Evolutionary conservation across 1,284 basidiomycete genomes (phyloP).

Genomic region (Cryptococcus sp.): DNA sequence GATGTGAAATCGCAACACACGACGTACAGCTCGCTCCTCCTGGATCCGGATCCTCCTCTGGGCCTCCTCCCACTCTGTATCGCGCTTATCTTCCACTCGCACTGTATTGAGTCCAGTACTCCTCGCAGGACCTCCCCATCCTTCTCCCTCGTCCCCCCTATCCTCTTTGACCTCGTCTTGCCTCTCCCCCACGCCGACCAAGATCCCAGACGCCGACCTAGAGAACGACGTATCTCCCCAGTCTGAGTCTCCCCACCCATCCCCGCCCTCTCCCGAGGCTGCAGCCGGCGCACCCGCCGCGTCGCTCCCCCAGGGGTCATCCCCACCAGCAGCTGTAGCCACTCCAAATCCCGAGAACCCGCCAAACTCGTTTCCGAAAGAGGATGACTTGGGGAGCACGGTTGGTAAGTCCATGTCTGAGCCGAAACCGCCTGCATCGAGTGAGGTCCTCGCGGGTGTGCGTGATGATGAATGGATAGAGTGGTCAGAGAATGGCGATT

Average conservation of each 20-base stretch:
- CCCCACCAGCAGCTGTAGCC: neutral
- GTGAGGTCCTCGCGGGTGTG: neutral
- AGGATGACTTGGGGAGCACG: slow-evolving; percentile 24
- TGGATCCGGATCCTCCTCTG: slow-evolving; percentile 32
- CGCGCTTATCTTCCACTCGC: slow-evolving; percentile 4
- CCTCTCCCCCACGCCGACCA: neutral
- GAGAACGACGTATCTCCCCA: neutral
- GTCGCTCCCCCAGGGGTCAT: slow-evolving; percentile 25
- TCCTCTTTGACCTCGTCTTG: slow-evolving; percentile 13
- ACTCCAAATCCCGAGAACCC: slow-evolving; percentile 24
- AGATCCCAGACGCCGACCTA: neutral
- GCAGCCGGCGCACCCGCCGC: neutral
- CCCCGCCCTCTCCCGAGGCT: slow-evolving; percentile 1
- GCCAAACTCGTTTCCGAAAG: slow-evolving; percentile 34
- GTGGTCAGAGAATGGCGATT: neutral
- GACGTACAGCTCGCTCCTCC: slow-evolving; percentile 34
- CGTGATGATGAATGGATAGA: neutral
- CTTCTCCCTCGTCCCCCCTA: slow-evolving; percentile 17
- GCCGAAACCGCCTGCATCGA: too few relatives aligned
- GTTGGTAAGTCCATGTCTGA: too few relatives aligned
- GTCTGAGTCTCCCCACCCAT: slow-evolving; percentile 14
- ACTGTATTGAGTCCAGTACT: neutral
- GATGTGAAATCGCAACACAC: neutral
- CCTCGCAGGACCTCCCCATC: slow-evolving; percentile 20
- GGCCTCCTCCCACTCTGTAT: slow-evolving; percentile 43